Base-by-base conservation (phyloP, 2,329 filamentous ascomycete species). In the Aureobasidium sp. region DNA sequence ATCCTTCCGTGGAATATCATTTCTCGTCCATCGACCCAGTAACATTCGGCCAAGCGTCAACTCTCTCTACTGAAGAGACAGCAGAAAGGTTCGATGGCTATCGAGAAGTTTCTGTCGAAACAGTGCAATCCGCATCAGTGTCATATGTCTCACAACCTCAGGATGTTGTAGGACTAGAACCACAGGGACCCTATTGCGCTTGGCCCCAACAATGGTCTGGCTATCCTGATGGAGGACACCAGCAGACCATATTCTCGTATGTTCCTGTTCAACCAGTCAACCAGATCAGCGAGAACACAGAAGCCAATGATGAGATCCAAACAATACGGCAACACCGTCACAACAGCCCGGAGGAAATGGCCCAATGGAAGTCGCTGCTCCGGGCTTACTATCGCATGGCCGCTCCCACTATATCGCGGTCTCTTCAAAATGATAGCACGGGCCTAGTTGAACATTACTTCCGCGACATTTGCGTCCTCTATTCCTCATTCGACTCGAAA, bases 391-490 rank as follows among this genome's bases (percentile, higher is more conserved):
- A 67, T 66, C 10, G 63, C 59, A 48, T 64, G 64, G 50, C 73
- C 61, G 67, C 67, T 62, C 67, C 73, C 58, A 66, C 74, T 62
- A 67, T 74, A 45, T 62, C 71, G 63, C 39, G 67, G 61, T 67
- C 69, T 34, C 66, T 80, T 61, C 75, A 75, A 48, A 79, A 82
- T 50, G 74, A 79, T 21, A 79, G 81, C 3, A 83, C 81, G 50
- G 78, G 82, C 49, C 73, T 86, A 16, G 80, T 86, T 10, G 82
- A 85, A 51, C 84, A 86, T 66, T 86, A 86, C 66, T 86, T 86
- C 72, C 81, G 82, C 66, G 82, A 85, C 63, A 82, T 85, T 3
- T 84, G 82, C 53, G 79, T 77, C 3, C 72, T 86, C 10, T 86
- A 84, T 69, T 86, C 84, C n/a, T 84, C 81, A 62, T 87, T 85